A percentile compares a stretch with the other conserved stretches of the same genome.
Evolutionary conservation across 2,329 filamentous ascomycete genomes (phyloP).

Genomic region (Daldinia sp.): DNA sequence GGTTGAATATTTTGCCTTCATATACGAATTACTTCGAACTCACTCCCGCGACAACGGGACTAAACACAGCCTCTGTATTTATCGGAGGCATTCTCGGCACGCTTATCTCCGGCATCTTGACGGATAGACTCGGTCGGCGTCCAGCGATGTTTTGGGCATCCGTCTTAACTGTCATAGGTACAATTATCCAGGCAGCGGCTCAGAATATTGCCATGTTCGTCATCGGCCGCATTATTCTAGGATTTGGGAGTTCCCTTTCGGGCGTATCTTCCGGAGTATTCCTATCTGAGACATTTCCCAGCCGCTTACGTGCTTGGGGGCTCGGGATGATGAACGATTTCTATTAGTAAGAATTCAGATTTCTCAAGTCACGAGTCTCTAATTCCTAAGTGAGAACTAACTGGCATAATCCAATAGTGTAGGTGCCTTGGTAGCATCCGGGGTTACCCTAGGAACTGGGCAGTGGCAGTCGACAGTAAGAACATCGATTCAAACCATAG

Average conservation of each 20-base stretch:
- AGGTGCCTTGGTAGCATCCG: slow-evolving; percentile 58
- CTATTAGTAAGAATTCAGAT: slow-evolving; percentile 44
- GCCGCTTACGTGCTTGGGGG: slow-evolving; percentile 55
- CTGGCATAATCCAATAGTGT: slow-evolving; percentile 30
- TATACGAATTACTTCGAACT: slow-evolving; percentile 69
- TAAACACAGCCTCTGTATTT: slow-evolving; percentile 68
- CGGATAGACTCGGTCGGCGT: slow-evolving; percentile 59
- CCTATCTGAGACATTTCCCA: slow-evolving; percentile 63
- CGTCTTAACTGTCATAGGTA: slow-evolving; percentile 58
- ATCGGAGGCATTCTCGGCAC: slow-evolving; percentile 63
- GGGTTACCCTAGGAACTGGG: slow-evolving; percentile 58
- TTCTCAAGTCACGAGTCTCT: no score
- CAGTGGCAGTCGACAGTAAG: slow-evolving; percentile 55
- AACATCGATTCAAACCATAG: background rate
- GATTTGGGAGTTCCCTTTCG: slow-evolving; percentile 59
- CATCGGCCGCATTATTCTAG: slow-evolving; percentile 60
- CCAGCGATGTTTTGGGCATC: slow-evolving; percentile 58
- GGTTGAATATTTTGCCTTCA: slow-evolving; percentile 67
- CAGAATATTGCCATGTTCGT: slow-evolving; percentile 67
- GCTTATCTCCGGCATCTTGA: slow-evolving; percentile 57
- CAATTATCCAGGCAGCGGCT: slow-evolving; percentile 61
- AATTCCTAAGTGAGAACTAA: background rate
- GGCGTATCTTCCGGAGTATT: slow-evolving; percentile 61
- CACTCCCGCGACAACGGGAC: slow-evolving; percentile 63
- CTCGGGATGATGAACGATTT: slow-evolving; percentile 49